phyloP scores from a whole-genome alignment of 495 filamentous ascomycete genomes.

The Aspergillus bridgeri region DNA sequence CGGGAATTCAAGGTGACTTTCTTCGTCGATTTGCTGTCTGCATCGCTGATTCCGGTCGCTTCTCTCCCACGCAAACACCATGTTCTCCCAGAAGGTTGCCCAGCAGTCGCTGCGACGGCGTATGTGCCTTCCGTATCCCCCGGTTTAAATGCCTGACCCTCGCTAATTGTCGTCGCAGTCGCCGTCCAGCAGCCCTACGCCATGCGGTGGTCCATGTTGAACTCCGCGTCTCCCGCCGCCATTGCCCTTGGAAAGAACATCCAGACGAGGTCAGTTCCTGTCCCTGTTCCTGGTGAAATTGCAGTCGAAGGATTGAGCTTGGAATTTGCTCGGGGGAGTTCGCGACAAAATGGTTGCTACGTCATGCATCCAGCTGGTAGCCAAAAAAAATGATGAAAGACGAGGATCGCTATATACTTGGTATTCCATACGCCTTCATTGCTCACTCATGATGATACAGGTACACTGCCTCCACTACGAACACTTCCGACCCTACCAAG shows the following conservation, averaged over 20 bases:
- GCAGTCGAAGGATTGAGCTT: not conserved
- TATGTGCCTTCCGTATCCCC: slow-evolving; percentile 37
- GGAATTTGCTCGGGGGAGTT: not conserved
- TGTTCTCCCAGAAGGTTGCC: slow-evolving; percentile 64
- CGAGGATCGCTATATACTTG: not conserved
- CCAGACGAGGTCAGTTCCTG: slow-evolving; percentile 50
- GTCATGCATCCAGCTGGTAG: slow-evolving; percentile 22
- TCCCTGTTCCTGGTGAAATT: not conserved
- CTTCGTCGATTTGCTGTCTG: slow-evolving; percentile 14
- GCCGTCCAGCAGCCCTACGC: slow-evolving; percentile 50
- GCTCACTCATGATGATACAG: slow-evolving; percentile 19
- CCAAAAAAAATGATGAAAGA: not conserved
- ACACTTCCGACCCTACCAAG: slow-evolving; percentile 54
- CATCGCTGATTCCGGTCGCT: slow-evolving; percentile 13
- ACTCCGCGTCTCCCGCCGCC: slow-evolving; percentile 47
- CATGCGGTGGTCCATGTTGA: slow-evolving; percentile 48
- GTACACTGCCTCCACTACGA: slow-evolving; percentile 57
- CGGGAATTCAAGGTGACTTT: slow-evolving; percentile 25
- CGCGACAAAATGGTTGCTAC: slow-evolving; percentile 19
- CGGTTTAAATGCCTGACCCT: slow-evolving; percentile 18
- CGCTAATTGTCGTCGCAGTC: slow-evolving; percentile 26
- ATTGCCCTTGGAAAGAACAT: slow-evolving; percentile 45
- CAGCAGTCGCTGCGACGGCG: slow-evolving; percentile 67
- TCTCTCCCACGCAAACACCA: slow-evolving; percentile 33
- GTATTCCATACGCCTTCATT: not conserved